Conservation (phyloP, 768 basidiomycete genomes). For the Lanmaoa rubissima region DNA sequence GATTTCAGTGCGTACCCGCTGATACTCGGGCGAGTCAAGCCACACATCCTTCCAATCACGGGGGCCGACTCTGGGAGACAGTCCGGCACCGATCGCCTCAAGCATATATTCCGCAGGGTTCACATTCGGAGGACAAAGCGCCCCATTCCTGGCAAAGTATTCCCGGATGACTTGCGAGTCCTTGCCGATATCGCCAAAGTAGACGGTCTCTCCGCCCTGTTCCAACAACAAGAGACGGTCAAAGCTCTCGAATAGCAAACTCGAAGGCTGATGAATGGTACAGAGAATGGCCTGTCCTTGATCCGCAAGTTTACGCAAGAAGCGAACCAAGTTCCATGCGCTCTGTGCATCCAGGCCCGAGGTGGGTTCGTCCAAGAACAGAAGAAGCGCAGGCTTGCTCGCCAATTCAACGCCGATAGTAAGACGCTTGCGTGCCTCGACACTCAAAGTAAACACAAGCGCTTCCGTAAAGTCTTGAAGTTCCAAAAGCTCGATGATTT, state of each 20-base stretch:
- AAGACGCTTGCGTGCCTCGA: slow-evolving; percentile 77
- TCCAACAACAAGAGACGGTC: slow-evolving; percentile 69
- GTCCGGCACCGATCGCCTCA: slow-evolving; percentile 84
- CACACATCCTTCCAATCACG: slow-evolving; percentile 88
- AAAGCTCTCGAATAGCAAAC: slow-evolving; percentile 84
- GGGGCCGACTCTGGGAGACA: slow-evolving; percentile 66
- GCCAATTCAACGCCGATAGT: slow-evolving; percentile 93
- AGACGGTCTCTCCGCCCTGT: slow-evolving; percentile 86
- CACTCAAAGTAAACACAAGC: slow-evolving; percentile 65
- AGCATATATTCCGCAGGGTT: slow-evolving; percentile 84
- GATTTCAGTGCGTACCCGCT: slow-evolving; percentile 43
- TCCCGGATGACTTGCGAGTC: slow-evolving; percentile 66
- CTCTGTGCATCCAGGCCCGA: slow-evolving; percentile 61
- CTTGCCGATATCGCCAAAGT: slow-evolving; percentile 85
- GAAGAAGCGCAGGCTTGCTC: slow-evolving; percentile 48
- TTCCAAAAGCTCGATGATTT: slow-evolving; percentile 80
- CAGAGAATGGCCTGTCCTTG: slow-evolving; percentile 88
- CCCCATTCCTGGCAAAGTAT: slow-evolving; percentile 78
- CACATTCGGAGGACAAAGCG: slow-evolving; percentile 63
- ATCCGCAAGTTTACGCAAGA: slow-evolving; percentile 79
- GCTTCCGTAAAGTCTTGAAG: slow-evolving; percentile 83
- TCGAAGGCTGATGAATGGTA: slow-evolving; percentile 88
- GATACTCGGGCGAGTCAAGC: slow-evolving; percentile 66
- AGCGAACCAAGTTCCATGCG: slow-evolving; percentile 80
- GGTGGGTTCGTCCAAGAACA: slow-evolving; percentile 44